Conservation (phyloP, 208 protist species). For the Polymyxa betae region DNA sequence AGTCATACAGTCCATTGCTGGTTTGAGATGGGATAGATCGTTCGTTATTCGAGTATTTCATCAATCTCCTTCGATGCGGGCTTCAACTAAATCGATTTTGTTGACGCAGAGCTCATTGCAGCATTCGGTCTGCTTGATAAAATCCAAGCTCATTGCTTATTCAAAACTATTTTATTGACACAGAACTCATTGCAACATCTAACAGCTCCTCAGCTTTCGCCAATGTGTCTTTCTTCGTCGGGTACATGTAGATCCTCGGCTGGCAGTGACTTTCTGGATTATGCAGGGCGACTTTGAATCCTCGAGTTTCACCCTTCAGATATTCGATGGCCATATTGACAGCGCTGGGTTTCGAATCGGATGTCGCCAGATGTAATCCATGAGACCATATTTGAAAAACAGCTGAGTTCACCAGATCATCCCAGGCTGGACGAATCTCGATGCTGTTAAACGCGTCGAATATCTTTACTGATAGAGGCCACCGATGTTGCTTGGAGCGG, state of each 20-base stretch:
- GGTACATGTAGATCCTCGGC: not conserved
- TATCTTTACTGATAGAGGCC: not conserved
- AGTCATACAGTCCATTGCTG: too few relatives aligned
- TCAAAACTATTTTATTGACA: not conserved
- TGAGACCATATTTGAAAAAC: slow-evolving; percentile 2
- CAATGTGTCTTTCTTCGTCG: not conserved
- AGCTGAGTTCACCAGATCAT: not conserved
- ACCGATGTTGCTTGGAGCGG: not conserved
- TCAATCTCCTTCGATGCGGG: not conserved
- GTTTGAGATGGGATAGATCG: too few relatives aligned
- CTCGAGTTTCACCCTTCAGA: not conserved
- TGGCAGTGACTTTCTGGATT: not conserved
- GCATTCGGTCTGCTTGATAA: not conserved
- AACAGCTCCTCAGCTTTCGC: not conserved
- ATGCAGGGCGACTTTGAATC: not conserved
- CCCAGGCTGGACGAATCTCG: slow-evolving; percentile 7
- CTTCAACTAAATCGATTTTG: not conserved
- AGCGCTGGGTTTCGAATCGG: not conserved
- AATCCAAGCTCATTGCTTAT: not conserved
- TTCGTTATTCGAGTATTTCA: too few relatives aligned
- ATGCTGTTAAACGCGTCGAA: not conserved
- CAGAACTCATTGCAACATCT: not conserved
- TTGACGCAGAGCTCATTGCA: not conserved
- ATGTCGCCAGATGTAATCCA: not conserved
- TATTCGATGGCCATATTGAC: not conserved